Evolutionary conservation across 2,329 filamentous ascomycete genomes (phyloP).

Genomic region (Immersiporthe knoxdaviesiana): DNA sequence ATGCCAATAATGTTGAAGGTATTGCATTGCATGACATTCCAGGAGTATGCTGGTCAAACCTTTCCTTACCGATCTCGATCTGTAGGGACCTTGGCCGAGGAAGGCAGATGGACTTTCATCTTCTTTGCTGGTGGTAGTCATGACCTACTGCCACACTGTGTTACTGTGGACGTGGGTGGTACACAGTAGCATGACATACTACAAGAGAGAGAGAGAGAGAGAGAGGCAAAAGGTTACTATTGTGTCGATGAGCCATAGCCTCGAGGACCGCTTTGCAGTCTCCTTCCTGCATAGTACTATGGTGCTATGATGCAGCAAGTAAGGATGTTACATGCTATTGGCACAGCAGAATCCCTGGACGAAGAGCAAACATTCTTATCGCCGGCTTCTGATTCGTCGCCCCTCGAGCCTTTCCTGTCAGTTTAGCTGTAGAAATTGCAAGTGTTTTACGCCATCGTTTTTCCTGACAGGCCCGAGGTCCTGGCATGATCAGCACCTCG

Average conservation of each 20-base stretch:
- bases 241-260: not conserved
- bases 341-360: not conserved
- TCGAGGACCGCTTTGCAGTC: conserved; percentile 5
- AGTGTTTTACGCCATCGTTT: conserved; percentile 25
- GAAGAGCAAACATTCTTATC: conserved; percentile 22
- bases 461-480: not conserved
- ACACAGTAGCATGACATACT: not conserved
- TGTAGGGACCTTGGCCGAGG: not conserved
- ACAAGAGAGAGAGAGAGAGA: too few species aligned
- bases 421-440: conserved; percentile 27
- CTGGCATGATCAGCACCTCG: not conserved
- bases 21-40: not conserved
- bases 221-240: not conserved
- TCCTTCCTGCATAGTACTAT: too few species aligned
- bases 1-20: not conserved
- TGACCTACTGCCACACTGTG: not conserved
- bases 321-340: not conserved
- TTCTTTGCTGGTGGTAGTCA: not conserved
- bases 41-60: not conserved
- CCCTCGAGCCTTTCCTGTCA: not conserved
- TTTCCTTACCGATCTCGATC: not conserved
- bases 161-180: too few species aligned
- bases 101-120: not conserved
- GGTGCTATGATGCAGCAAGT: too few species aligned
- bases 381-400: conserved; percentile 24